Evolutionary conservation across 2,329 filamentous ascomycete species (phyloP), one percentile per base, ranked within the genome.

Genomic region (Pestalotiopsis sp.): DNA sequence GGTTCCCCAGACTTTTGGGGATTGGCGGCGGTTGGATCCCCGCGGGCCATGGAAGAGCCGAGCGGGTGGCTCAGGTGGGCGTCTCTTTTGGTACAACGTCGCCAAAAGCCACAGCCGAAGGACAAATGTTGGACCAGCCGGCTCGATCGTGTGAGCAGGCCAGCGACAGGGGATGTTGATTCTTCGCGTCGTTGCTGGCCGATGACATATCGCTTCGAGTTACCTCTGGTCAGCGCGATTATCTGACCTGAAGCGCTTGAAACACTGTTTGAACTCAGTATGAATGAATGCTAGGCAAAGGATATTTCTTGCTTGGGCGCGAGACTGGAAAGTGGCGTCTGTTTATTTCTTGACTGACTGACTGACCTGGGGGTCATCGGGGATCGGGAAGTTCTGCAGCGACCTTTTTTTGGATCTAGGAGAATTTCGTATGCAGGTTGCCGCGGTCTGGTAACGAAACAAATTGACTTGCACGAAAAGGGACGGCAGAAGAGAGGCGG

Each of bases 351-450:
- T 14, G 17, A 52, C 6, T 52, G 45, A 52, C 17, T 14, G 17
- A 52, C 17, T 52, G 45, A 52, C 17, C 45, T 52, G 17, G 31
- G 31, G 45, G 45, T 52, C 45, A 52, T 45, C 41, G 23, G 39
- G 61, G 39, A 64, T 64, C 61, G 61, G 61, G 39, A 64, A 27
- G 23, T 64, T 64, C 12, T 62, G 57, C 57, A 59, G 57, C 23
- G 57, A 52, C 41, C 11, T 52, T 20, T 52, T 27, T 27, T 41
- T 52, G 41, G 25, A 64, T 52, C 45, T 52, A 57, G 27, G 63
- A 57, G 63, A 57, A 38, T 55, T 65, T 65, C 63, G 39, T 65
- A 65, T 65, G 63, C 49, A 65, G 23, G 14, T 36, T 57, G 63
- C 63, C 25, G 45, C 45, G 12, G 14, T 58, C 31, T 36, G 20